Evolutionary conservation across 805 yeast genomes (phyloP).

Genomic region (Candida alai): DNA sequence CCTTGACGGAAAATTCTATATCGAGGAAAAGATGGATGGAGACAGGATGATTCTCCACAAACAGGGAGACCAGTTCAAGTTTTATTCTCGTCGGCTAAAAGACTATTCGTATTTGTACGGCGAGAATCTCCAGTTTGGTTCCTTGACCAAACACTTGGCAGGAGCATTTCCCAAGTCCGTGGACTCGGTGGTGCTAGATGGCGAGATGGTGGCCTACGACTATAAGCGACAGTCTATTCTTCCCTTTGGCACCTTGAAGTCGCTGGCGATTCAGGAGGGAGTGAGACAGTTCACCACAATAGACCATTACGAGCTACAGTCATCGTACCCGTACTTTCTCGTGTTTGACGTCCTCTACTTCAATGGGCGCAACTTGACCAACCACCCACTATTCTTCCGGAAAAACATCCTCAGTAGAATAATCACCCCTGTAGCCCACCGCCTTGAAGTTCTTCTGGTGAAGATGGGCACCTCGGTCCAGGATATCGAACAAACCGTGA

Average conservation of each 20-base stretch:
- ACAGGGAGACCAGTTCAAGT: constrained; percentile 40
- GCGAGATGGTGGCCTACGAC: constrained; percentile 93
- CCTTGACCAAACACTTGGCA: constrained; percentile 50
- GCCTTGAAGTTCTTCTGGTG: constrained; percentile 47
- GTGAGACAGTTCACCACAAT: constrained; percentile 36
- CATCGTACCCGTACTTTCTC: constrained; percentile 51
- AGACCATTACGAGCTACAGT: constrained; percentile 29
- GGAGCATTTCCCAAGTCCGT: constrained; percentile 38
- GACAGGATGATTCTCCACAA: constrained; percentile 82
- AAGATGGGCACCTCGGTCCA: constrained; percentile 38
- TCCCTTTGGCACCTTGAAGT: constrained; percentile 79
- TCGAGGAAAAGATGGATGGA: constrained; percentile 94
- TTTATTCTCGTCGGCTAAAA: constrained; percentile 62
- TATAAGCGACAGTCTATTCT: constrained; percentile 49
- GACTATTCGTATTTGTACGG: constrained; percentile 78
- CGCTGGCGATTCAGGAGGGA: constrained; percentile 57
- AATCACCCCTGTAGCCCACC: constrained; percentile 41
- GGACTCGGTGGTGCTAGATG: constrained; percentile 59
- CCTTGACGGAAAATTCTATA: constrained; percentile 41
- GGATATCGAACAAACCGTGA: constrained; percentile 56
- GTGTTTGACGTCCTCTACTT: constrained; percentile 71
- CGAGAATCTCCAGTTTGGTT: constrained; percentile 41
- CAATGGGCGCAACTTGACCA: constrained; percentile 62
- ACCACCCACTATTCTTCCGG: constrained; percentile 51
- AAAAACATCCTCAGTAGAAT: constrained; percentile 47